These are phyloP conservation scores for Talinum fruticosum DNA, from an alignment of 148 eudicot species.

Conservation along the genomic window DNA sequence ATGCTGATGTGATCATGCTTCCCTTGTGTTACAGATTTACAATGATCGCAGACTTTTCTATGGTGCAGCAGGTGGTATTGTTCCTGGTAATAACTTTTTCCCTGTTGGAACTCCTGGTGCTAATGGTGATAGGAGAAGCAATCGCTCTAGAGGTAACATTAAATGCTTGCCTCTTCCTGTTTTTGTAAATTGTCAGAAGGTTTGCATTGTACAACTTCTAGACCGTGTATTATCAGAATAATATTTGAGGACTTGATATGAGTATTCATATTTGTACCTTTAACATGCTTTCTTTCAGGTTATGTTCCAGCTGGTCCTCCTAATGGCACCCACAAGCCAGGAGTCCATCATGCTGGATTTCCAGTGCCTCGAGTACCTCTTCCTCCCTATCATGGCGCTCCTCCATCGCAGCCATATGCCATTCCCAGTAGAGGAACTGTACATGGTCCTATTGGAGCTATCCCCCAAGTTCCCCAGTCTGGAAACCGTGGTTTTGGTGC, in stretches of 20 bases:
- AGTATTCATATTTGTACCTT: neutral
- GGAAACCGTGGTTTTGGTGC: constrained; percentile 89
- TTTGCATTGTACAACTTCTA: too few species aligned
- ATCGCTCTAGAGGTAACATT: constrained; percentile 54
- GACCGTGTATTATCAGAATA: neutral
- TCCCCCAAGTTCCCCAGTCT: constrained; percentile 88
- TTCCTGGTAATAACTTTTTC: constrained; percentile 57
- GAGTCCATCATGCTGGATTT: constrained; percentile 73
- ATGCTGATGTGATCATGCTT: constrained; percentile 9
- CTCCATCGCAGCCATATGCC: constrained; percentile 89
- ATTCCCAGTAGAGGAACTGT: constrained; percentile 86
- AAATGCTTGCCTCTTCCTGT: neutral
- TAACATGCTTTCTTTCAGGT: constrained; percentile 12
- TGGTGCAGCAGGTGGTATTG: constrained; percentile 77
- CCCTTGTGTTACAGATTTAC: constrained; percentile 62
- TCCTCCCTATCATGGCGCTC: constrained; percentile 78
- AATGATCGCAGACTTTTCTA: constrained; percentile 86
- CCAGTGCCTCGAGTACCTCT: constrained; percentile 80
- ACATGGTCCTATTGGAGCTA: constrained; percentile 94
- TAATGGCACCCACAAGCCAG: constrained; percentile 85
- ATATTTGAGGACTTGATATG: neutral
- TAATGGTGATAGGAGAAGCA: constrained; percentile 74
- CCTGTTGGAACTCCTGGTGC: constrained; percentile 44
- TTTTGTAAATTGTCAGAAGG: too few species aligned
- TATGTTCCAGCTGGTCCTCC: constrained; percentile 79